Conservation (phyloP, 768 basidiomycete genomes). For the Kwoniella bestiolae region DNA sequence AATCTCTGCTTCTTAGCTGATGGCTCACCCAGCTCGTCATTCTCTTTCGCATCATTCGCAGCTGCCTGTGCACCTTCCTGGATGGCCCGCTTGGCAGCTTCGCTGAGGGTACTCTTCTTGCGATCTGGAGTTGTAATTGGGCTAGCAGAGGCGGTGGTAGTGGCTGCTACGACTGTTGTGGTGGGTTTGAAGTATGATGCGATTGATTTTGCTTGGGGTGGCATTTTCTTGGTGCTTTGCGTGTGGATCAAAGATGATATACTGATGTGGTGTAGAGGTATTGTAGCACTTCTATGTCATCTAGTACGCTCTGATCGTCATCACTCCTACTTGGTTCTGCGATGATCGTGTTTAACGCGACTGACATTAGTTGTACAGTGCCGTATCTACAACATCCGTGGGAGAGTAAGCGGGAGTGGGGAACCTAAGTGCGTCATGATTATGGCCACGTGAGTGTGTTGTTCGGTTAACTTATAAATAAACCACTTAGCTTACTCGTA, state of each 20-base stretch:
- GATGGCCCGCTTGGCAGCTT: constrained; percentile 28
- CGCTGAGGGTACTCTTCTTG: constrained; percentile 14
- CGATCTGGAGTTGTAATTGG: constrained; percentile 11
- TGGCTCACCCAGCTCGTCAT: constrained; percentile 2
- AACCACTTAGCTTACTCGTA: no score
- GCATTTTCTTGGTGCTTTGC: no score
- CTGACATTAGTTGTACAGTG: constrained; percentile 16
- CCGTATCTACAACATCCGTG: no score
- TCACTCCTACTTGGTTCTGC: no score
- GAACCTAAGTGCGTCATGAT: constrained; percentile 1
- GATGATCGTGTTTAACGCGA: constrained; percentile 10
- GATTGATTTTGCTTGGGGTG: constrained; percentile 31
- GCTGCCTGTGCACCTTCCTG: constrained; percentile 12
- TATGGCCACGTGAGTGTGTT: not conserved
- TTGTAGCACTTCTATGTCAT: no score
- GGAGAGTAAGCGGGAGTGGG: not conserved
- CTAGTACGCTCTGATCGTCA: no score
- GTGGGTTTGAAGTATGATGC: constrained; percentile 37
- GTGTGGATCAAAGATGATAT: no score
- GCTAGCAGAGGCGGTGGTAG: not conserved
- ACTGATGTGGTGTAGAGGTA: not conserved
- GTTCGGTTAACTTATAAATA: no score
- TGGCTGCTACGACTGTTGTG: constrained; percentile 6
- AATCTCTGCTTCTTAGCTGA: constrained; percentile 19
- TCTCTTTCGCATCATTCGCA: not conserved